Base-by-base conservation (phyloP, 208 protist species). In the Porcisia hertigi region DNA sequence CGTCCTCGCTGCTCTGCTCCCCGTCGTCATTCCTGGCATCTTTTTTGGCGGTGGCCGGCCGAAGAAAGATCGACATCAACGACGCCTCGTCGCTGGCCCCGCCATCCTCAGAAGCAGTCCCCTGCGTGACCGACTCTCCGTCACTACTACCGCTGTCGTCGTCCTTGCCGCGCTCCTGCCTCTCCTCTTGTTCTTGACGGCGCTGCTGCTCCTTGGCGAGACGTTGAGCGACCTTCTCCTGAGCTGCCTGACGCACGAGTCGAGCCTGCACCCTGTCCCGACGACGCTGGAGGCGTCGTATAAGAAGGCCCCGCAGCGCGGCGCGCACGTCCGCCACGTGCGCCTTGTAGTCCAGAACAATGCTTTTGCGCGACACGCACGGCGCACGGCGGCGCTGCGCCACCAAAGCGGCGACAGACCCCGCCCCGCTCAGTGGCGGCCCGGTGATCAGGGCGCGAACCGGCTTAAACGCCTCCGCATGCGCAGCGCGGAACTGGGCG, bases 381-480 rank as follows among this genome's bases (percentile, higher is more conserved):
- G 93, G 84, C 45, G 96, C 75, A 60, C 77, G 69, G 84, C 95
- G 97, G 47, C 88, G 67, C 53, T 69, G 53, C 2, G 87, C 87
- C 1, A 98, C 64, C 11, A 49, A 45, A 3, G 52, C 47, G 1
- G 94, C 85, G 12, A 95, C 76, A 1, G 75, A 69, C 30, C 88
- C 88, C 63, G 83, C 91, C 30, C 90, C 91, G 25, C 79, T 86
- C 18, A 92, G 83, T 52, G 97, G 97, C 18, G 97, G 97, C 7
- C 97, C 97, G 18, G 91, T 78, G 8, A 98, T 69, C 55, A 96
- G 52, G 54, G 94, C 25, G 30, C 91, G 86, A 41, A 96, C 67
- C 12, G 97, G 94, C 25, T 77, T 55, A 18, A 97, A 77, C 0
- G 30, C 0, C 49, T 79, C 73, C 23, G 6, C 52, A 34, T 91